These are phyloP conservation scores for Trichoderma oligosporum DNA, from an alignment of 2,329 filamentous ascomycete species.

Conservation along the genomic window DNA sequence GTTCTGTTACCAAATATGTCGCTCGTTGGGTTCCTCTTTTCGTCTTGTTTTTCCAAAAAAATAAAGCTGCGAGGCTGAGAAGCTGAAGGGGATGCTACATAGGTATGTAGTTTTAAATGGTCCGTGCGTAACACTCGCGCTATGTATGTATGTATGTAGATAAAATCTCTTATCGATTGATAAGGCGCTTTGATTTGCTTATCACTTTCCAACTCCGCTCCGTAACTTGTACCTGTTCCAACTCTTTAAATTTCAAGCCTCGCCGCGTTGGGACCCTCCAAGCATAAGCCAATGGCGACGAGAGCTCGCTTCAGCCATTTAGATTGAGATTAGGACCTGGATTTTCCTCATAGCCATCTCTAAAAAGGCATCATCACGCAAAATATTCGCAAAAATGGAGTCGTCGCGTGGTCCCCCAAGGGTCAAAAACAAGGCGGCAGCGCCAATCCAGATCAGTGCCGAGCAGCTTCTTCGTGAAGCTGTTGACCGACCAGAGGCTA, in stretches of 20 bases:
- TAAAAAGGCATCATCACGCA: not conserved
- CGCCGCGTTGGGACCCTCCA: not conserved
- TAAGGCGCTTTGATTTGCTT: not conserved
- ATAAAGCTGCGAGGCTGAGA: constrained; percentile 27
- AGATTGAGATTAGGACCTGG: not conserved
- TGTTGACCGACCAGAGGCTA: constrained; percentile 89
- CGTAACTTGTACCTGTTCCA: not conserved
- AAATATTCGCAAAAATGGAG: constrained; percentile 63
- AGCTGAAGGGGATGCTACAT: constrained; percentile 21
- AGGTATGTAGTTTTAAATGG: constrained; percentile 16
- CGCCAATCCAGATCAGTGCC: constrained; percentile 86
- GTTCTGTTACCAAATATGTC: not conserved
- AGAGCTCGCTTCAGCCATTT: not conserved
- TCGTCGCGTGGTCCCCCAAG: constrained; percentile 82
- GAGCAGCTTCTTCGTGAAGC: constrained; percentile 97
- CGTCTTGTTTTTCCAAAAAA: not conserved
- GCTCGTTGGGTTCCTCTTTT: constrained; percentile 22
- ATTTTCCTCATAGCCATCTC: not conserved
- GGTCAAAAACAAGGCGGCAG: constrained; percentile 98
- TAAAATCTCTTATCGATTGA: constrained; percentile 17
- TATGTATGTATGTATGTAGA: no score
- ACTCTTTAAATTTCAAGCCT: constrained; percentile 27
- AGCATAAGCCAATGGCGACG: not conserved
- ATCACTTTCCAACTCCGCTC: no score
- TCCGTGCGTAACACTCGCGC: constrained; percentile 16